Conservation (phyloP, 169 alveolate species). For the Babesia bigemina region DNA sequence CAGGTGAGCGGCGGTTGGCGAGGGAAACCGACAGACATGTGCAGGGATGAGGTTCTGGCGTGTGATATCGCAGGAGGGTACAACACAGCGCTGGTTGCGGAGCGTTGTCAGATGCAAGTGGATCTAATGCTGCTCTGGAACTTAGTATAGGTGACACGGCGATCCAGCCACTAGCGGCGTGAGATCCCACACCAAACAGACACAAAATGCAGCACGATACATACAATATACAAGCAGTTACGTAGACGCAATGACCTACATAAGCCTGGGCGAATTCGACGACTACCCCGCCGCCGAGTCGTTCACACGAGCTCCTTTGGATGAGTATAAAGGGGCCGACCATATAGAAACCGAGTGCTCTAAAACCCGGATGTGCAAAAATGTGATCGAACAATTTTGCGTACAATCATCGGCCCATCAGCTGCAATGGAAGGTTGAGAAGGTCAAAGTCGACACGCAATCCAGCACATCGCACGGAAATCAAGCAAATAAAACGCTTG, state of each 20-base stretch:
- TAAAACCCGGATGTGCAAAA: conserved; percentile 3
- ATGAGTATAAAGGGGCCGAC: background rate
- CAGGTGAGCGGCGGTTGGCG: conserved; percentile 13
- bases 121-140: conserved; percentile 51
- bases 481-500: background rate
- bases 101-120: conserved; percentile 47
- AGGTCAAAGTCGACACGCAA: conserved; percentile 8
- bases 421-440: conserved; percentile 40
- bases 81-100: conserved; percentile 22
- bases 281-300: background rate
- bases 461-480: background rate
- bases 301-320: background rate
- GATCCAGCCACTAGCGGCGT: background rate
- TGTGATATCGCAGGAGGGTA: conserved; percentile 67
- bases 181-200: background rate
- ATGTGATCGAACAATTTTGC: conserved; percentile 36
- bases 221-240: background rate
- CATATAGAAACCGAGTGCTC: background rate
- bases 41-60: conserved; percentile 39
- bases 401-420: conserved; percentile 24
- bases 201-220: background rate
- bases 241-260: conserved; percentile 16
- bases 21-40: background rate
- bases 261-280: conserved; percentile 27
- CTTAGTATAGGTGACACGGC: conserved; percentile 18